Percentiles rank a stretch among this genome's conserved stretches.
These are phyloP conservation scores for Brassica cretica DNA, from an alignment of 345 rosid genomes.

Conservation along the genomic window DNA sequence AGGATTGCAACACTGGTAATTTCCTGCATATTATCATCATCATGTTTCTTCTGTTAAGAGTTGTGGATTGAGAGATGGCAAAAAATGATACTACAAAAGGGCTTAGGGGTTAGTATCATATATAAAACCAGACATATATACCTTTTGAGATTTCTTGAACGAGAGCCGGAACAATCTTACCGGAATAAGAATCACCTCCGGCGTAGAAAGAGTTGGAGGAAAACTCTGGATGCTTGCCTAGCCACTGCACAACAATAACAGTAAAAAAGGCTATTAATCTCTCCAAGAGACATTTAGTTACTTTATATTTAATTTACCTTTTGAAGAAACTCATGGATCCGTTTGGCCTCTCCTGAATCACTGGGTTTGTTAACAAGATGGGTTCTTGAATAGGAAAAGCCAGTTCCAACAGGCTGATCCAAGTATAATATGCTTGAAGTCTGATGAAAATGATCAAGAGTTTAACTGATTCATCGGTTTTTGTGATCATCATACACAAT, in stretches of 20 bases:
- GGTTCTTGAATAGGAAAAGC: neutral
- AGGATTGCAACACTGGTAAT: conserved; percentile 44
- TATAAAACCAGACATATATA: neutral
- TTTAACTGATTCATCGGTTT: neutral
- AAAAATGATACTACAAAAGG: neutral
- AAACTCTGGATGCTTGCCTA: conserved; percentile 51
- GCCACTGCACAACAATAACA: neutral
- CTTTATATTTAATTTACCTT: neutral
- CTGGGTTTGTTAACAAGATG: neutral
- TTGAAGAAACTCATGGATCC: conserved; percentile 33
- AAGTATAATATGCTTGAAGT: neutral
- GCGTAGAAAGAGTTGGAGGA: conserved; percentile 51
- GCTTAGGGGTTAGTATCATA: neutral
- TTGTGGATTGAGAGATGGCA: neutral
- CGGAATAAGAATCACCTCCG: conserved; percentile 42
- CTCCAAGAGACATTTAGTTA: neutral
- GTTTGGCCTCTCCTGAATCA: neutral
- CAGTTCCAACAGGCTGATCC: conserved; percentile 3
- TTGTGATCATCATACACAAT: neutral
- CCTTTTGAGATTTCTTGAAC: conserved; percentile 5
- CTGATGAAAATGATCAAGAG: neutral
- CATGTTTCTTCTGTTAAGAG: neutral
- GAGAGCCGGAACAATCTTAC: conserved; percentile 1
- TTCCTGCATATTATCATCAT: conserved; percentile 45
- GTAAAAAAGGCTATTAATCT: neutral